Base-by-base conservation (phyloP, 2,329 filamentous ascomycete species). In the Cladosporium sp. region DNA sequence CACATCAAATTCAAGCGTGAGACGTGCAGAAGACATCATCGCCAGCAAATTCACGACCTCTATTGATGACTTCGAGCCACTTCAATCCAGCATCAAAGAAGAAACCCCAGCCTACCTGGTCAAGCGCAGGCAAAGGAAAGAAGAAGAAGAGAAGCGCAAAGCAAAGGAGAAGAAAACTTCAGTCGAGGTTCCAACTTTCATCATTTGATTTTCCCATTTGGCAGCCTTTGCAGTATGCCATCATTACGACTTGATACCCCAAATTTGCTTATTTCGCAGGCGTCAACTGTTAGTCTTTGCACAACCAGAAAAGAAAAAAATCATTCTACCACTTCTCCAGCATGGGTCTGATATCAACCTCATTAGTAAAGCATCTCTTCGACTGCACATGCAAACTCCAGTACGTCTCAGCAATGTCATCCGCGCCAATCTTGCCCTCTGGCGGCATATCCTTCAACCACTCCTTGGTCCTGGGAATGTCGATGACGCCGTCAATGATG, bases 391-490 rank as follows among this genome's bases (percentile, higher is more conserved):
- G 92, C 72, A 96, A 75, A 74, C 89, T 82, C 91, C 92, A 96
- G 74, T 96, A 96, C 12, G 87, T 86, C 69, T 96, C 91, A 12
- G 92, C 92, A 82, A 96, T 96, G 88, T 94, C 90, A 69, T 91
- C 89, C 10, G 92, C 85, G 68, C 80, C 88, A 67, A 96, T 86
- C 81, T 93, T 94, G 0, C 83, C 86, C 77, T 89, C 87, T 6
- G 84, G 79, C 26, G 82, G 81, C 67, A 84, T 79, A 46, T 83
- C 80, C 74, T 85, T 84, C 64, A 84, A 74, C 78, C 79, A 88
- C 44, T 83, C 84, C 76, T 88, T 89, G 1, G 88, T 90, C 68
- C 86, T 82, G 0, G 91, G 90, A 63, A 91, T 93, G 76, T 96
- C 90, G 76, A 97, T 96, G 1, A 91, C 85, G 0, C 92, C 93